These are phyloP conservation scores for Colletotrichum chrysophilum DNA, from an alignment of 2,329 filamentous ascomycete genomes.

Conservation along the genomic window DNA sequence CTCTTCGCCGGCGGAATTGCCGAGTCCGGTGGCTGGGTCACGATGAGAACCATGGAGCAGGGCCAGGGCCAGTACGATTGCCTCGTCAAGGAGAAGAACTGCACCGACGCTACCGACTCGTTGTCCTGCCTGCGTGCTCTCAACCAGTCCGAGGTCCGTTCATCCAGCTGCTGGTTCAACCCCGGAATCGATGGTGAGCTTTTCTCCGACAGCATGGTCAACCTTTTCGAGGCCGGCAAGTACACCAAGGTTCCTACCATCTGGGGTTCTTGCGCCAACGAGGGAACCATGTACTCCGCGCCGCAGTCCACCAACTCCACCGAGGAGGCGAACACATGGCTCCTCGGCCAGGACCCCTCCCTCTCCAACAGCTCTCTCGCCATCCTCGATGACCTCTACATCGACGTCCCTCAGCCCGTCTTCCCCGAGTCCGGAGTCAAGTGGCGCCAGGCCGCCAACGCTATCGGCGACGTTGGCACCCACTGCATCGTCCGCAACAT, in stretches of 20 bases:
- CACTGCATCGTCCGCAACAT: constrained; percentile 39
- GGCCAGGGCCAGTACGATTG: constrained; percentile 57
- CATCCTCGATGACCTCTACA: constrained; percentile 38
- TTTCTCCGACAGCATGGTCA: constrained; percentile 55
- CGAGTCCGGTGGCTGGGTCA: constrained; percentile 58
- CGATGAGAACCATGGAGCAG: constrained; percentile 39
- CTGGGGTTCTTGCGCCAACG: constrained; percentile 43
- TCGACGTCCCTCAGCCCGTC: constrained; percentile 35
- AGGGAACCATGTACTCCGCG: constrained; percentile 39
- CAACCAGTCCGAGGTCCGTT: constrained; percentile 25
- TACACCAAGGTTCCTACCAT: constrained; percentile 61
- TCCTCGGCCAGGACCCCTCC: constrained; percentile 38
- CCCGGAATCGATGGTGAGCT: constrained; percentile 60
- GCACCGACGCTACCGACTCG: constrained; percentile 23
- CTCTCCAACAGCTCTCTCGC: constrained; percentile 34
- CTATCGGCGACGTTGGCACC: constrained; percentile 39
- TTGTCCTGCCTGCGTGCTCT: constrained; percentile 24
- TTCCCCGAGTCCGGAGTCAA: constrained; percentile 37
- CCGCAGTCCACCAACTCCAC: constrained; percentile 35
- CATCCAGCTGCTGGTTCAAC: constrained; percentile 27
- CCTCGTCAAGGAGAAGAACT: constrained; percentile 38
- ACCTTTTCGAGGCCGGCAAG: constrained; percentile 49
- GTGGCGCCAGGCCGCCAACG: constrained; percentile 41
- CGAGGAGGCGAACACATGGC: constrained; percentile 34
- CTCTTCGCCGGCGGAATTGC: constrained; percentile 58